Percentiles rank a stretch among this genome's conserved stretches.
phyloP scores from a whole-genome alignment of 495 filamentous ascomycete species.

The Talaromyces ruber region DNA sequence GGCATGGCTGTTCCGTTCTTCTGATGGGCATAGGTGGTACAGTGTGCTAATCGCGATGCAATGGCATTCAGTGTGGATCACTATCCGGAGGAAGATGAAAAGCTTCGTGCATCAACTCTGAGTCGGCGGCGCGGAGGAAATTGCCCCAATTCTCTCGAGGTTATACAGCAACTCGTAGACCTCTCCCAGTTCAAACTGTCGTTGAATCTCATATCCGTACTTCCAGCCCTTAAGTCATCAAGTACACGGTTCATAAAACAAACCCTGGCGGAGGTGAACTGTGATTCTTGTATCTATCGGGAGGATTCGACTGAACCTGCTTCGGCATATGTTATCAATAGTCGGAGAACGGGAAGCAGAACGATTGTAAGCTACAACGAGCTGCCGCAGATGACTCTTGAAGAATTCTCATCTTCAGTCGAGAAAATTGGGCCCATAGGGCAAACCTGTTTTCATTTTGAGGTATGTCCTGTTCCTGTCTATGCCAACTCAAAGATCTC shows the following conservation, averaged over 20 bases:
- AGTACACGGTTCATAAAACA: conserved; percentile 28
- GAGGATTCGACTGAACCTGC: conserved; percentile 46
- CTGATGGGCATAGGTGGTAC: not conserved
- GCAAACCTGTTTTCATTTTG: conserved; percentile 62
- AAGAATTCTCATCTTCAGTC: conserved; percentile 36
- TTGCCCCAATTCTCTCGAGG: conserved; percentile 61
- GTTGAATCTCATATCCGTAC: conserved; percentile 32
- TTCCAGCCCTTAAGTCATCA: conserved; percentile 31
- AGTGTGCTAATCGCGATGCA: not conserved
- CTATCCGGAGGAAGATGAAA: conserved; percentile 63
- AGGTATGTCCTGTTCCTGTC: conserved; percentile 36
- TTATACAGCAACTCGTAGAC: conserved; percentile 51
- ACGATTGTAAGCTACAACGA: conserved; percentile 66
- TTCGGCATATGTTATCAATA: conserved; percentile 65
- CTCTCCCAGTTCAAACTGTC: conserved; percentile 8
- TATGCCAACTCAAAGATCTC: not conserved
- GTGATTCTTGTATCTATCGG: conserved; percentile 51
- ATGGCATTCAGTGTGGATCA: conserved; percentile 43
- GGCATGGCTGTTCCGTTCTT: conserved; percentile 22
- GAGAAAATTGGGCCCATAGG: not conserved
- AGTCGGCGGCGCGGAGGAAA: conserved; percentile 61
- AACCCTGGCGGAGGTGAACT: conserved; percentile 36
- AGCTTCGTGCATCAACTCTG: conserved; percentile 54
- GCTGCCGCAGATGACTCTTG: conserved; percentile 53
- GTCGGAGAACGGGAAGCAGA: conserved; percentile 46